Evolutionary conservation across 1,284 basidiomycete species (phyloP).

Genomic region (Coniferiporia weirii): DNA sequence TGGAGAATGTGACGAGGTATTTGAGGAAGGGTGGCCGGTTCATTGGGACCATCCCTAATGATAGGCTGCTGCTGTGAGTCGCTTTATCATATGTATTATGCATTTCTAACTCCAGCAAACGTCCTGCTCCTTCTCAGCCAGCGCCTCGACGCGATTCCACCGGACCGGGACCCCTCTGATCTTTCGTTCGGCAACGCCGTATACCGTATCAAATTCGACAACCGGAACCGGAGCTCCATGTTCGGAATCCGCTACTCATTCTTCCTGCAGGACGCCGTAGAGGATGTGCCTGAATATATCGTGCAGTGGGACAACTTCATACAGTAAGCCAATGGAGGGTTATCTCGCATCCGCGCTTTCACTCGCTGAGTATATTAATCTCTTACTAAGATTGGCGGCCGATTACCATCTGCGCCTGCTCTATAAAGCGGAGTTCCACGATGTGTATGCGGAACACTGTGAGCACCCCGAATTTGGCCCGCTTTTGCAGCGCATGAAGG

Average conservation of each 20-base stretch:
- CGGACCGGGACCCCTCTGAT: constrained; percentile 42
- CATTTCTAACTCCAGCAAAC: not conserved
- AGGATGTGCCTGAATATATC: constrained; percentile 95
- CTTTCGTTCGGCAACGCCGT: constrained; percentile 87
- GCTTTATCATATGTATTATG: not conserved
- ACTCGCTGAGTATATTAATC: constrained; percentile 14
- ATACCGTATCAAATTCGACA: constrained; percentile 85
- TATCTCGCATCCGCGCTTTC: too few relatives aligned
- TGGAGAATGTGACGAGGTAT: constrained; percentile 83
- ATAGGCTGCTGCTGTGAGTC: constrained; percentile 70
- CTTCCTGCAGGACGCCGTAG: constrained; percentile 91
- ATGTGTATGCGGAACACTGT: constrained; percentile 77
- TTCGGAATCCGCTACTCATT: constrained; percentile 95
- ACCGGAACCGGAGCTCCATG: constrained; percentile 53
- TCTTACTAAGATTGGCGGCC: constrained; percentile 61
- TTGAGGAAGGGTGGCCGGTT: constrained; percentile 84
- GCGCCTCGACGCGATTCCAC: constrained; percentile 62
- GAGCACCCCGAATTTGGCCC: constrained; percentile 72
- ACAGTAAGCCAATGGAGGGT: constrained; percentile 45
- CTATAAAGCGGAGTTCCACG: constrained; percentile 87
- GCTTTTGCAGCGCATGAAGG: constrained; percentile 83
- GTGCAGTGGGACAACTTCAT: constrained; percentile 94
- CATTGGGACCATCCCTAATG: constrained; percentile 92
- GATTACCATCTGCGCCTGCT: constrained; percentile 75
- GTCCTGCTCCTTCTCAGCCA: constrained; percentile 37